These are phyloP conservation scores for Rhododendron kiyosumense DNA, from an alignment of 148 eudicot species.

Conservation along the genomic window DNA sequence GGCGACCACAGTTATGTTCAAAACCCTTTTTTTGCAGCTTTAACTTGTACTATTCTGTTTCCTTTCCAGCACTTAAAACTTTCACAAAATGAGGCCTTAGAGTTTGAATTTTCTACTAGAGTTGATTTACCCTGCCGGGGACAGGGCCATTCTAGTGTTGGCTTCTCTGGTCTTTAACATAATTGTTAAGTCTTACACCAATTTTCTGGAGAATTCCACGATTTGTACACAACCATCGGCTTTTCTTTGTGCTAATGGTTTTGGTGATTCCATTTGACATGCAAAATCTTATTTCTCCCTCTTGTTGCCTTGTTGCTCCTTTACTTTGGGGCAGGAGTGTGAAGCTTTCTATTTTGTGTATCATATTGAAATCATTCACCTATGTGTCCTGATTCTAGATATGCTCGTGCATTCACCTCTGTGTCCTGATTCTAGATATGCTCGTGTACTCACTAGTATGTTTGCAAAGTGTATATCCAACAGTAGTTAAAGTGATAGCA, in stretches of 20 bases:
- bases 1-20: neutral
- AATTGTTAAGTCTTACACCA: neutral
- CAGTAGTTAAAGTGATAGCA: too few species aligned
- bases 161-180: neutral
- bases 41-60: neutral
- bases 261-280: neutral
- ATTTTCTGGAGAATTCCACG: neutral
- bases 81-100: neutral
- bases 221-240: neutral
- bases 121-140: neutral
- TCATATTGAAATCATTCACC: neutral
- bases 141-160: neutral
- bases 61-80: neutral
- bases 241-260: neutral
- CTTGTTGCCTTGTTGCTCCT: neutral
- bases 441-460: neutral
- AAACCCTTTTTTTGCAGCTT: neutral
- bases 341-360: neutral
- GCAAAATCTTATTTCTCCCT: neutral
- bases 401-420: neutral
- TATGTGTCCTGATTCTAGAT: neutral
- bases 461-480: neutral
- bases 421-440: neutral
- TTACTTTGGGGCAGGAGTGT: neutral
- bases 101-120: neutral